Evolutionary conservation across 148 eudicot genomes (phyloP).

Genomic region (Cornus controversa): DNA sequence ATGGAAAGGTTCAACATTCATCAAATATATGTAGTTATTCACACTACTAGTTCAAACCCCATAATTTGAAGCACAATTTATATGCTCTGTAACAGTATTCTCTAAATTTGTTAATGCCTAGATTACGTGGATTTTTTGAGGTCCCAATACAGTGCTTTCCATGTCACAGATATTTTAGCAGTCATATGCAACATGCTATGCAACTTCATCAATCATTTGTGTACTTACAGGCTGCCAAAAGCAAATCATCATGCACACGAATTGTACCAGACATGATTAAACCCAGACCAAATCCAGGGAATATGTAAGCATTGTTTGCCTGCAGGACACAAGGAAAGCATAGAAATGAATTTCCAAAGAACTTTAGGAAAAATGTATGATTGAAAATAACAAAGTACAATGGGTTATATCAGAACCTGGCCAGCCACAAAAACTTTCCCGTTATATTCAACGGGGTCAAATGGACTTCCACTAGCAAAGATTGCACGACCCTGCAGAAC

Average conservation of each 20-base stretch:
- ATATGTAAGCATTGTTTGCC: conserved; percentile 94
- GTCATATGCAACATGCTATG: not conserved
- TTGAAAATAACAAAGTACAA: not conserved
- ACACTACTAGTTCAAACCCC: not conserved
- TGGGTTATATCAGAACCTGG: conserved; percentile 49
- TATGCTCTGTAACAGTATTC: too few relatives aligned
- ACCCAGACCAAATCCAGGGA: conserved; percentile 93
- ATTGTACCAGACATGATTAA: conserved; percentile 86
- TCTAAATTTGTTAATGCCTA: too few relatives aligned
- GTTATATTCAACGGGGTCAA: conserved; percentile 60
- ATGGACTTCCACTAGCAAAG: conserved; percentile 95
- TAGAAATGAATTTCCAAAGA: not conserved
- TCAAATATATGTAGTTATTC: not conserved
- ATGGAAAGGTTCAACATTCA: not conserved
- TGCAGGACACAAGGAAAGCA: conserved; percentile 23
- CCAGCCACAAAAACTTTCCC: conserved; percentile 66
- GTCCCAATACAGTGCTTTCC: too few relatives aligned
- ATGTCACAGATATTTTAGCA: not conserved
- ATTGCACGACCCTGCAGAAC: conserved; percentile 64
- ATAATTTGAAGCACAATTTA: not conserved
- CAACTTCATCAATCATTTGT: not conserved
- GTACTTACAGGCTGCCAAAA: conserved; percentile 85
- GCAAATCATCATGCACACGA: conserved; percentile 80
- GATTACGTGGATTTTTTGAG: not conserved
- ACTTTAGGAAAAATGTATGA: too few relatives aligned